Base-by-base conservation (phyloP, 371 early-diverging fungal species). In the Conidiobolus incongruus region DNA sequence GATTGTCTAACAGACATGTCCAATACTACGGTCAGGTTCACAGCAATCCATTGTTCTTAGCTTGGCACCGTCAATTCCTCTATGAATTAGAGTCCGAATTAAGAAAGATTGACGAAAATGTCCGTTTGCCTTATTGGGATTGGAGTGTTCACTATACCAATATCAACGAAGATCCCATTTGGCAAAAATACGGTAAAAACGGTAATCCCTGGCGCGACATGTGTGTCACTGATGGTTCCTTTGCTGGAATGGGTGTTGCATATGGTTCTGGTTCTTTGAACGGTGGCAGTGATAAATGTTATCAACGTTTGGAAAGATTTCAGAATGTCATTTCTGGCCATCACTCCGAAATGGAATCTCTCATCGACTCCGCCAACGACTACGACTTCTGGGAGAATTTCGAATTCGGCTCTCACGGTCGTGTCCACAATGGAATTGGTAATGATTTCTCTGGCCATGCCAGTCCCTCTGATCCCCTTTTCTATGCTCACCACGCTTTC, bases 51-150 rank as follows among this genome's bases (percentile, higher is more conserved):
- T 8, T 31, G 15, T 56, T 68, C 44, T 54, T 60, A 26, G 61
- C 62, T 1, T 62, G 59, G 59, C 65, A 68, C 35, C 48, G 68
- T 22, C 12, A 20, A 29, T 59, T 50, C 38, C 21, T 63, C 11
- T 41, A 31, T 6, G 17, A 44, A 1, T 54, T 52, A 35, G 65
- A 68, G 42, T 17, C 37, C 13, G 50, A 46, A 13, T 38, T 65
- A 8, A 46, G 52, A 21, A 29, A 38, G 16, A 49, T 60, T 35
- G 59, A 68, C 46, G 50, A 60, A 4, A 15, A 32, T 5, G 55
- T 70, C 20, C 44, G 43, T 10, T 49, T 69, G 13, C 69, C 74
- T n/a, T 73, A 61, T 48, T 70, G 70, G 74, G 61, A 72, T 38
- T 69, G 66, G 67, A 49, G 42, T 13, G 33, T 50, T 13, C 15